A percentile compares a stretch with the other conserved stretches of the same genome.
Conservation (phyloP, 495 filamentous ascomycete genomes). For the Xylaria venustula region DNA sequence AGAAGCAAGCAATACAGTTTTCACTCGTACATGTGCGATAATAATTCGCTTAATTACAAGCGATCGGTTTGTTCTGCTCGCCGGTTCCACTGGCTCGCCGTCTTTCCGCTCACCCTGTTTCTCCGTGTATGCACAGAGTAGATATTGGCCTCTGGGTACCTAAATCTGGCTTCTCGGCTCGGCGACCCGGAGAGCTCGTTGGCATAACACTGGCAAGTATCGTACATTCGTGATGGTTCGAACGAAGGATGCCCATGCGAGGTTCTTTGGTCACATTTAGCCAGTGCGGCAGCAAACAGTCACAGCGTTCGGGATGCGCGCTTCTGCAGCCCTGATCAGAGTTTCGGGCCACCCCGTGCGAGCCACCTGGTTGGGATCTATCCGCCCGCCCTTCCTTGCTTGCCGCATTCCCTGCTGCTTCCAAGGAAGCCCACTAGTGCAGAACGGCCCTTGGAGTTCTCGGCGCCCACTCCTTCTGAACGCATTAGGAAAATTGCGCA, state of each 20-base stretch:
- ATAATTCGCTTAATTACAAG: background rate
- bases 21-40: background rate
- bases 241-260: slow-evolving; percentile 8
- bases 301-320: slow-evolving; percentile 19
- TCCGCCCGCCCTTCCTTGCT: slow-evolving; percentile 35
- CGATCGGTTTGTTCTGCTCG: background rate
- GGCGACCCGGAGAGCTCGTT: slow-evolving; percentile 1
- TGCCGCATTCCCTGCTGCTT: slow-evolving; percentile 25
- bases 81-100: background rate
- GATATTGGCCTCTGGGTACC: background rate
- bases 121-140: background rate
- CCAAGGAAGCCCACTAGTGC: slow-evolving; percentile 22
- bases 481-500: slow-evolving; percentile 18
- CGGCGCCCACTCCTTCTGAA: slow-evolving; percentile 17
- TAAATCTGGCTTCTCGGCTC: slow-evolving; percentile 3
- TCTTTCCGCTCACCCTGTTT: background rate
- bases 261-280: slow-evolving; percentile 26
- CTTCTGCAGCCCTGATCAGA: slow-evolving; percentile 32
- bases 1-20: background rate
- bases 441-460: slow-evolving; percentile 21
- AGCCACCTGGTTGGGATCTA: slow-evolving; percentile 36
- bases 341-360: slow-evolving; percentile 36
- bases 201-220: background rate
- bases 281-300: slow-evolving; percentile 17
- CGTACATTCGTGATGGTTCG: slow-evolving; percentile 11